These are phyloP conservation scores for Stephanodiscus triporus DNA, from an alignment of 108 stramenopile species.

Conservation along the genomic window DNA sequence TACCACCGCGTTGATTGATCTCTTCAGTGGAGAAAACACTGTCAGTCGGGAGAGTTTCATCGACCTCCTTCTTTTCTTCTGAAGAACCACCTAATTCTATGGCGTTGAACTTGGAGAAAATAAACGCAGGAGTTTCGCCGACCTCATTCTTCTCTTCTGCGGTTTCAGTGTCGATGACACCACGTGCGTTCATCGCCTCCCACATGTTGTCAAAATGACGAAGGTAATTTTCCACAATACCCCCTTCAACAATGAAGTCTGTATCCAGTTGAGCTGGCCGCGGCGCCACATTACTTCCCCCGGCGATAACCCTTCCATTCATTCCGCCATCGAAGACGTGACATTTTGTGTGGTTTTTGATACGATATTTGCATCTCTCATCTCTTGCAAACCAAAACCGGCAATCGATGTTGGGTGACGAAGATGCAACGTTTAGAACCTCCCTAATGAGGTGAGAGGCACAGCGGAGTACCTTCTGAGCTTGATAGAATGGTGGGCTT, in stretches of 20 bases:
- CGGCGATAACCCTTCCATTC: slow-evolving; percentile 30
- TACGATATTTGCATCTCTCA: slow-evolving; percentile 20
- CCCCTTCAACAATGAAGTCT: slow-evolving; percentile 33
- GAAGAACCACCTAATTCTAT: background rate
- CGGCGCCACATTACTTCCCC: slow-evolving; percentile 38
- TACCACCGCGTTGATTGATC: background rate
- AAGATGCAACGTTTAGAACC: slow-evolving; percentile 8
- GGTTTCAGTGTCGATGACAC: background rate
- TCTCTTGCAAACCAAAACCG: slow-evolving; percentile 46
- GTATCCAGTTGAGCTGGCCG: slow-evolving; percentile 17
- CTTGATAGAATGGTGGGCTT: slow-evolving; percentile 22
- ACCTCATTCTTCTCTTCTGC: slow-evolving; percentile 31
- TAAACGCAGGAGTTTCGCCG: background rate
- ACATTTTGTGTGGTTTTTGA: slow-evolving; percentile 47
- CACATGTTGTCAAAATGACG: slow-evolving; percentile 30
- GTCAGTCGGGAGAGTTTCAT: background rate
- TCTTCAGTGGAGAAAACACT: background rate
- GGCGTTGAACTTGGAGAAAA: background rate
- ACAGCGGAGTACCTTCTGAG: slow-evolving; percentile 4
- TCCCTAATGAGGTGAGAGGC: slow-evolving; percentile 11
- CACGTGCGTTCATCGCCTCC: slow-evolving; percentile 22
- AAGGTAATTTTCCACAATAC: slow-evolving; percentile 12
- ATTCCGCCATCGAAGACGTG: slow-evolving; percentile 27
- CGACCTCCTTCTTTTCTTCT: background rate
- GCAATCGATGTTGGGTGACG: slow-evolving; percentile 18